phyloP scores from a whole-genome alignment of 768 basidiomycete species.

The Floccularia luteovirens region DNA sequence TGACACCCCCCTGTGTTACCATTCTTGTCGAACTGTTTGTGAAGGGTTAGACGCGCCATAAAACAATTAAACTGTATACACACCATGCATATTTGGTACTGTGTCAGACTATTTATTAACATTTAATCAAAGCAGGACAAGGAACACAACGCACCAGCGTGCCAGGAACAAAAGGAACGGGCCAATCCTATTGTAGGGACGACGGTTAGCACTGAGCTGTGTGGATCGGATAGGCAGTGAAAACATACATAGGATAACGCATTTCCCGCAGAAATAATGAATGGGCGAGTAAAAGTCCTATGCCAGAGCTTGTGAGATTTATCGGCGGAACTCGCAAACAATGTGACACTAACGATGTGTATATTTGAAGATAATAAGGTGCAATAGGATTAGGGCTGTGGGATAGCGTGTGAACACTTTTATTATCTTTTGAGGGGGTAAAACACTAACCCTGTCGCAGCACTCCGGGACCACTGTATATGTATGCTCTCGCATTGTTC shows the following conservation, averaged over 20 bases:
- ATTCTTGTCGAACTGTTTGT: constrained; percentile 40
- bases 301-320: background rate
- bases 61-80: constrained; percentile 3
- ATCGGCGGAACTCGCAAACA: background rate
- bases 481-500: constrained; percentile 38
- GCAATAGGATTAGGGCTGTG: constrained; percentile 44
- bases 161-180: constrained; percentile 50
- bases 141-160: constrained; percentile 31
- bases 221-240: no score
- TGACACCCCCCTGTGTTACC: constrained; percentile 60
- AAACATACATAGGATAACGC: constrained; percentile 38
- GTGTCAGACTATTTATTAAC: constrained; percentile 3
- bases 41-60: background rate
- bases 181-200: constrained; percentile 54
- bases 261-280: constrained; percentile 41
- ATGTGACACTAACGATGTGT: constrained; percentile 42
- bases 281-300: constrained; percentile 43
- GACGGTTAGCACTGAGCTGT: no score
- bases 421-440: background rate
- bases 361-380: constrained; percentile 55
- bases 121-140: background rate
- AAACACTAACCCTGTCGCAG: constrained; percentile 28
- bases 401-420: constrained; percentile 3
- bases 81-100: constrained; percentile 70
- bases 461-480: constrained; percentile 30